Conservation (phyloP, 73 alveolate genomes). For the Blepharisma stoltei region DNA sequence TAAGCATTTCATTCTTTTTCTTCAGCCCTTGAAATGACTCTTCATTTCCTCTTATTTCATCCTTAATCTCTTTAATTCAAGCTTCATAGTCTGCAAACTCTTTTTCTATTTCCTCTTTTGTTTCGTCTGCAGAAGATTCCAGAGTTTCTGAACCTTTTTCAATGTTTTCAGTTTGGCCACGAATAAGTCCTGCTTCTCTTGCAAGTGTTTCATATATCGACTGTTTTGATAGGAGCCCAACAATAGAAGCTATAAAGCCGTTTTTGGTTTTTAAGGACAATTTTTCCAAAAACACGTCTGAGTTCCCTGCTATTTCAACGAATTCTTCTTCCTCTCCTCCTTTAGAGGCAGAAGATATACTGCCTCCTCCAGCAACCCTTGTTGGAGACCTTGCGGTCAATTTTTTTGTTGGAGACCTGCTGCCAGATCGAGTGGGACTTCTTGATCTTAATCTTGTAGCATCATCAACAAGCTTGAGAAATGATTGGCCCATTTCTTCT, state of each 20-base stretch:
- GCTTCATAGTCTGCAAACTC: not conserved
- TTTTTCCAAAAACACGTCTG: not conserved
- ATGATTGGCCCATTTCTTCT: constrained; percentile 16
- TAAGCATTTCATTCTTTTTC: not conserved
- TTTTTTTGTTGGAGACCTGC: not conserved
- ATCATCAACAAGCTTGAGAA: constrained; percentile 9
- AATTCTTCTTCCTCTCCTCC: not conserved
- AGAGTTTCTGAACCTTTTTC: not conserved
- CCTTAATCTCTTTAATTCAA: not conserved
- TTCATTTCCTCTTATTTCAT: not conserved
- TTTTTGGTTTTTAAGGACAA: not conserved
- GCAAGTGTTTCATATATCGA: not conserved
- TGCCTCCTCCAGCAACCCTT: no score
- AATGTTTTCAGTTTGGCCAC: not conserved
- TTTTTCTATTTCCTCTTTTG: not conserved
- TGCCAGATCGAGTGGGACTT: constrained; percentile 4
- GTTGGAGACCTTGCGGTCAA: not conserved
- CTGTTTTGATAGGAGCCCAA: not conserved
- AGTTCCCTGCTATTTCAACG: not conserved
- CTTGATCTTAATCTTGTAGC: constrained; percentile 1
- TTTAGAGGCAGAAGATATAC: not conserved
- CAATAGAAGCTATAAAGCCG: not conserved
- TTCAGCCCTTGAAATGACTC: not conserved
- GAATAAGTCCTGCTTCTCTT: not conserved
- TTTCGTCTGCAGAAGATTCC: not conserved